A percentile compares a stretch with the other conserved stretches of the same genome.
These are phyloP conservation scores for Cairneyella variabilis DNA, from an alignment of 495 filamentous ascomycete genomes.

Conservation along the genomic window DNA sequence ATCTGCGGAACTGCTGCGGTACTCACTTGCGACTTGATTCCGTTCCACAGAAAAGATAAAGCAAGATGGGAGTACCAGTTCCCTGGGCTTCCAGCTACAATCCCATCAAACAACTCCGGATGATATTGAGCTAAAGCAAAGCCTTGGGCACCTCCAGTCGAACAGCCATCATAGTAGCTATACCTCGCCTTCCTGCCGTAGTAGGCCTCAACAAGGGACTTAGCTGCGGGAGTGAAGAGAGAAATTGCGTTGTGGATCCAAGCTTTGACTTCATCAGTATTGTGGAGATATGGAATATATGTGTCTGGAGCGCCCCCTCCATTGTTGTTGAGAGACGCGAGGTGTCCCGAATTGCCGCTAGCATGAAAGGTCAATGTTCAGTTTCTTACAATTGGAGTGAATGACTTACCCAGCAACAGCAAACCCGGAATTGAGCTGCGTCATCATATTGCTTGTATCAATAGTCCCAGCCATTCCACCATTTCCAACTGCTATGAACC, in stretches of 20 bases:
- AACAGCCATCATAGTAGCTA: slow-evolving; percentile 40
- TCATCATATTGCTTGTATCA: slow-evolving; percentile 27
- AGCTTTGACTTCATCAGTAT: slow-evolving; percentile 31
- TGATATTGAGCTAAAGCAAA: slow-evolving; percentile 41
- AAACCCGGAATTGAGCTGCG: slow-evolving; percentile 32
- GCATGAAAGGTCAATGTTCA: neutral
- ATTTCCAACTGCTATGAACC: slow-evolving; percentile 26
- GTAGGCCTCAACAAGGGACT: slow-evolving; percentile 26
- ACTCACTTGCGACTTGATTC: slow-evolving; percentile 26
- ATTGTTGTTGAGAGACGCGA: slow-evolving; percentile 25
- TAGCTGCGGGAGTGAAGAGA: slow-evolving; percentile 32
- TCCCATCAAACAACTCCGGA: slow-evolving; percentile 40
- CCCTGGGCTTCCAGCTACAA: slow-evolving; percentile 37
- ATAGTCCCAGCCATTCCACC: slow-evolving; percentile 37
- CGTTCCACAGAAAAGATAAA: slow-evolving; percentile 40
- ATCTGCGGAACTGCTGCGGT: neutral
- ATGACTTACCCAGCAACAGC: slow-evolving; percentile 25
- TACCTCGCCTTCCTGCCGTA: slow-evolving; percentile 29
- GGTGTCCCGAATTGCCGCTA: slow-evolving; percentile 33
- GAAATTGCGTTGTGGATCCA: slow-evolving; percentile 44
- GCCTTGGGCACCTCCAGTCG: slow-evolving; percentile 45
- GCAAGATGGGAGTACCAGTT: slow-evolving; percentile 42
- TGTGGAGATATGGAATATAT: slow-evolving; percentile 31
- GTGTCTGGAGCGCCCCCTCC: slow-evolving; percentile 23
- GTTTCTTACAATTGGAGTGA: neutral